These are phyloP conservation scores for Penicillium lagena DNA, from an alignment of 495 filamentous ascomycete species.

Conservation along the genomic window DNA sequence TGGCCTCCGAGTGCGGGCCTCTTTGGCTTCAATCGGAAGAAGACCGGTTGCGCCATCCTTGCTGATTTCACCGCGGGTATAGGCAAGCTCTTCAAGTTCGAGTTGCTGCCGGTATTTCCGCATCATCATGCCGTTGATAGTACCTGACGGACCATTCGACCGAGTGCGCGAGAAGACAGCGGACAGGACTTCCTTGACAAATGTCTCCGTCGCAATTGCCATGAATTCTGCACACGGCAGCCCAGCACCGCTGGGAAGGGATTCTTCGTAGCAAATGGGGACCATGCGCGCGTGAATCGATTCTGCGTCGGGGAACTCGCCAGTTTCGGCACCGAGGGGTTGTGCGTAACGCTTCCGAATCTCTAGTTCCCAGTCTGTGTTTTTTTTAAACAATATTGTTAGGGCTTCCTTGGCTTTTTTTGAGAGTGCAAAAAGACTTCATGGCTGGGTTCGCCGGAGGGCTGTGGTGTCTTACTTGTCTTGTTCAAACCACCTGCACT, in stretches of 20 bases:
- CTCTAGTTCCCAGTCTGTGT: constrained; percentile 77
- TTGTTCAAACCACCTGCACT: constrained; percentile 79
- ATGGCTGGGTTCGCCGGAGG: not conserved
- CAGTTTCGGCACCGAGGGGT: constrained; percentile 79
- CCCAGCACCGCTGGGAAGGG: constrained; percentile 66
- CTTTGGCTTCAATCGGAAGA: constrained; percentile 69
- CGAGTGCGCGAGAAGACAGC: constrained; percentile 72
- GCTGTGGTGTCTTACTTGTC: constrained; percentile 60
- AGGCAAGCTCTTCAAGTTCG: constrained; percentile 63
- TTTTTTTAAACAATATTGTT: constrained; percentile 3
- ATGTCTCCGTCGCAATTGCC: constrained; percentile 85
- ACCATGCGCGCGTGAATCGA: constrained; percentile 81
- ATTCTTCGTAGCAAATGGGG: constrained; percentile 91
- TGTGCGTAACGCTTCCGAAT: constrained; percentile 88
- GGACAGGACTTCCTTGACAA: constrained; percentile 81
- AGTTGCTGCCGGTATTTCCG: constrained; percentile 68
- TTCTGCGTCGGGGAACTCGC: constrained; percentile 81
- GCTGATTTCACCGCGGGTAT: constrained; percentile 59
- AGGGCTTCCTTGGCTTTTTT: constrained; percentile 7
- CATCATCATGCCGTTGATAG: constrained; percentile 68
- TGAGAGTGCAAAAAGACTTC: not conserved
- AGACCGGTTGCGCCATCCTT: constrained; percentile 58
- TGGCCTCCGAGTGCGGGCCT: constrained; percentile 56
- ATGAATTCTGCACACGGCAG: constrained; percentile 76
- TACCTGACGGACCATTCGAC: constrained; percentile 68